Conservation (phyloP, 164 flowering plant species). For the Vitis labrusca region DNA sequence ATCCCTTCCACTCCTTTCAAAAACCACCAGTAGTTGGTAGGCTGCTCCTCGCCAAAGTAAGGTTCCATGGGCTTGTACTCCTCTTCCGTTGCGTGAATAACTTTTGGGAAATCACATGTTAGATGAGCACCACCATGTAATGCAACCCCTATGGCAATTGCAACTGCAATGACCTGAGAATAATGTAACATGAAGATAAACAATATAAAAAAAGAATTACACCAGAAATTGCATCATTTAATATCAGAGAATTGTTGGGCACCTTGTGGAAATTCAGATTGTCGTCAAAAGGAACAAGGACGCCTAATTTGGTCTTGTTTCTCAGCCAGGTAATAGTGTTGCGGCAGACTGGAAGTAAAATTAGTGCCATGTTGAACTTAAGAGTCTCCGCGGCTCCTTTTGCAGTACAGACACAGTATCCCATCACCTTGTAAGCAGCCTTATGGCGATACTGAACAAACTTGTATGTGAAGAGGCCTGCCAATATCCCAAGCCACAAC, state of each 20-base stretch:
- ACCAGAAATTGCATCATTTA: too few species aligned
- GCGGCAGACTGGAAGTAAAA: conserved; percentile 65
- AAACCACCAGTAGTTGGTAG: conserved; percentile 28
- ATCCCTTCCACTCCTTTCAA: conserved; percentile 32
- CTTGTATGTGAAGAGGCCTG: conserved; percentile 49
- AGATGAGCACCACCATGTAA: conserved; percentile 31
- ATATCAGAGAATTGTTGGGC: too few species aligned
- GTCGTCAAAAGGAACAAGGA: conserved; percentile 56
- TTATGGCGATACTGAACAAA: conserved; percentile 36
- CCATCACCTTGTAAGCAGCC: conserved; percentile 49
- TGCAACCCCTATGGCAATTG: conserved; percentile 32
- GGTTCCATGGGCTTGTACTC: conserved; percentile 43
- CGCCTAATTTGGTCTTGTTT: conserved; percentile 54
- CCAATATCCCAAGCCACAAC: conserved; percentile 40
- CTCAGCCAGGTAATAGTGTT: conserved; percentile 74
- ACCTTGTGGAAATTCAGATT: conserved; percentile 68
- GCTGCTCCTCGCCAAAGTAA: conserved; percentile 42
- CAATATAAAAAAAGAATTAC: too few species aligned
- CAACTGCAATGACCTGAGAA: conserved; percentile 32
- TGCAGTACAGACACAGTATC: conserved; percentile 56
- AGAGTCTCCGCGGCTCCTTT: conserved; percentile 68
- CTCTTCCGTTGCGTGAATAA: conserved; percentile 38
- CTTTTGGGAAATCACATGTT: conserved; percentile 41
- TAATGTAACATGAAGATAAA: neutral
- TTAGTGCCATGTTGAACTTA: conserved; percentile 71